Evolutionary conservation across 169 alveolate genomes (phyloP).

Genomic region (Plasmodium falciparum): DNA sequence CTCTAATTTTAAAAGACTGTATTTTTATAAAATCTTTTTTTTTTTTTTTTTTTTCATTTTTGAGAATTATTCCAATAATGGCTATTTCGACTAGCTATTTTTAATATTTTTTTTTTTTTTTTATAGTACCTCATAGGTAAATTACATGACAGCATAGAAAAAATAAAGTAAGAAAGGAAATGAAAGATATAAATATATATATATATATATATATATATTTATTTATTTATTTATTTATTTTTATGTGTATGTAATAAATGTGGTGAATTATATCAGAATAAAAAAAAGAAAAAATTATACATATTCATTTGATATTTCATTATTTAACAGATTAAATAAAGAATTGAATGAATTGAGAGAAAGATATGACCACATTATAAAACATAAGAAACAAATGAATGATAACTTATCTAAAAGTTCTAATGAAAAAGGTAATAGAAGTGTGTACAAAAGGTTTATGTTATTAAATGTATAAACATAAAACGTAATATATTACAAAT

Average conservation of each 20-base stretch:
- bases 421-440: background rate
- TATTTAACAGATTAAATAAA: constrained; percentile 20
- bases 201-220: constrained; percentile 3
- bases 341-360: constrained; percentile 60
- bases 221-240: background rate
- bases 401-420: background rate
- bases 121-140: constrained; percentile 37
- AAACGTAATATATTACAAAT: no score
- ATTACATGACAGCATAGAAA: constrained; percentile 34
- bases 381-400: background rate
- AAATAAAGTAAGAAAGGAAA: constrained; percentile 22
- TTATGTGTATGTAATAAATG: background rate
- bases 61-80: no score
- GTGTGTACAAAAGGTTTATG: background rate
- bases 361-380: constrained; percentile 36
- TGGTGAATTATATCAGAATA: no score
- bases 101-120: background rate
- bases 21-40: background rate
- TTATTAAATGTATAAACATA: constrained; percentile 24
- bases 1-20: background rate
- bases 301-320: background rate
- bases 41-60: background rate
- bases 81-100: background rate
- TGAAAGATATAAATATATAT: background rate
- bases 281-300: no score